A percentile compares a stretch with the other conserved stretches of the same genome.
These are phyloP conservation scores for Chlamydomonas asymmetrica DNA, from an alignment of 139 green algal species.

Conservation along the genomic window DNA sequence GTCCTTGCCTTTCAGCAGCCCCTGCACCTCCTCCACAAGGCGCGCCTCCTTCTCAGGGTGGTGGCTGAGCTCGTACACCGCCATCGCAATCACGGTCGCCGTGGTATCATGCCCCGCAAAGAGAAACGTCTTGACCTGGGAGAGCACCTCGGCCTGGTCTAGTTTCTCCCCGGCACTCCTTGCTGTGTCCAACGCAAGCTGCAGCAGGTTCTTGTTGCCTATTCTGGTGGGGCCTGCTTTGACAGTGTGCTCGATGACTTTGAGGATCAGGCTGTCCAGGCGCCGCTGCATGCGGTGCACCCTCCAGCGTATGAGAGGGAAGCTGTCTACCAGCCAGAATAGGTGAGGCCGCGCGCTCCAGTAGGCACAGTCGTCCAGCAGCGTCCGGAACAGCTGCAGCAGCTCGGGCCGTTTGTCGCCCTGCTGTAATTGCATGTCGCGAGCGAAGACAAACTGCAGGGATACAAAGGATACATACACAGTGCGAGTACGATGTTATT, in stretches of 20 bases:
- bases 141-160: too few species aligned
- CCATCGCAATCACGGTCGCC: constrained; percentile 2
- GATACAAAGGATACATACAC: too few species aligned
- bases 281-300: background rate
- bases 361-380: too few species aligned
- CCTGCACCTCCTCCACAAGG: constrained; percentile 22
- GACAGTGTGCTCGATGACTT: constrained; percentile 4
- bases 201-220: background rate
- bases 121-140: constrained; percentile 35
- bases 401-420: too few species aligned
- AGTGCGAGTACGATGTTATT: too few species aligned
- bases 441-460: too few species aligned
- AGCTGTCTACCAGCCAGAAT: too few species aligned
- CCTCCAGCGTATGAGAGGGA: too few species aligned
- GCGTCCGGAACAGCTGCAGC: too few species aligned
- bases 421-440: too few species aligned
- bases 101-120: constrained; percentile 36
- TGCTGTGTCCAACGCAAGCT: background rate
- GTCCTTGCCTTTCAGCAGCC: background rate
- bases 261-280: background rate
- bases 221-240: background rate
- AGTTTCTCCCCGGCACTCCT: constrained; percentile 11
- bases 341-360: too few species aligned
- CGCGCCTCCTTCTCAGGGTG: constrained; percentile 12
- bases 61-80: constrained; percentile 23